phyloP scores from a whole-genome alignment of 1,284 basidiomycete genomes.

The Marasmius sp. region DNA sequence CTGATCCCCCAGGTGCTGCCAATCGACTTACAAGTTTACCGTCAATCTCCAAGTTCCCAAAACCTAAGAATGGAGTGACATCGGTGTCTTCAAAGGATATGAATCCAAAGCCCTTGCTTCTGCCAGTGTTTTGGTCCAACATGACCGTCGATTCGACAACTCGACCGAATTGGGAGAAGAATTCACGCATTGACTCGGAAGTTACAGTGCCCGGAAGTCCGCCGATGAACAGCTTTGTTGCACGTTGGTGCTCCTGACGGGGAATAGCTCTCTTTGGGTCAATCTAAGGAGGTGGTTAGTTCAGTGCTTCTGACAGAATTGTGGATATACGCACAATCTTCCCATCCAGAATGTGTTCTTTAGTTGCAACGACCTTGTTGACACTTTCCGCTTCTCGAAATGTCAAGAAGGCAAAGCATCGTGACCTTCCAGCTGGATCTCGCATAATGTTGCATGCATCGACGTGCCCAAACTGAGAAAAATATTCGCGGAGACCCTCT shows the following conservation, averaged over 20 bases:
- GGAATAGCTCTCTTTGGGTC: conserved; percentile 99
- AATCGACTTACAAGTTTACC: conserved; percentile 75
- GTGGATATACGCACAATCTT: conserved; percentile 74
- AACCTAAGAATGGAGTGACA: conserved; percentile 82
- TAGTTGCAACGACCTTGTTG: conserved; percentile 82
- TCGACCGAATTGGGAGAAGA: conserved; percentile 88
- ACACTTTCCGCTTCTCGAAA: conserved; percentile 87
- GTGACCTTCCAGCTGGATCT: conserved; percentile 84
- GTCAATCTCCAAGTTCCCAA: conserved; percentile 86
- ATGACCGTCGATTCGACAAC: conserved; percentile 98
- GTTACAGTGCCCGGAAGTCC: conserved; percentile 91
- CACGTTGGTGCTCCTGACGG: conserved; percentile 88
- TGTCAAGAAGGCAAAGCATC: conserved; percentile 93
- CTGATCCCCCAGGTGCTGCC: not conserved
- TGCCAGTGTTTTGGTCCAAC: conserved; percentile 94
- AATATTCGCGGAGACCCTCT: conserved; percentile 86
- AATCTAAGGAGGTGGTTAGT: conserved; percentile 61
- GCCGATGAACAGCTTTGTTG: conserved; percentile 94
- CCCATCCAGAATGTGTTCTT: conserved; percentile 87
- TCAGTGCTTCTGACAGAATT: conserved; percentile 1
- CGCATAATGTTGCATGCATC: conserved; percentile 96
- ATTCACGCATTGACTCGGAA: conserved; percentile 89
- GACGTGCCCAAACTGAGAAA: conserved; percentile 88
- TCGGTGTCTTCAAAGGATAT: conserved; percentile 92
- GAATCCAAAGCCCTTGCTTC: conserved; percentile 98